Base-by-base conservation (phyloP, 2,329 filamentous ascomycete species). In the Exserohilum turcica region DNA sequence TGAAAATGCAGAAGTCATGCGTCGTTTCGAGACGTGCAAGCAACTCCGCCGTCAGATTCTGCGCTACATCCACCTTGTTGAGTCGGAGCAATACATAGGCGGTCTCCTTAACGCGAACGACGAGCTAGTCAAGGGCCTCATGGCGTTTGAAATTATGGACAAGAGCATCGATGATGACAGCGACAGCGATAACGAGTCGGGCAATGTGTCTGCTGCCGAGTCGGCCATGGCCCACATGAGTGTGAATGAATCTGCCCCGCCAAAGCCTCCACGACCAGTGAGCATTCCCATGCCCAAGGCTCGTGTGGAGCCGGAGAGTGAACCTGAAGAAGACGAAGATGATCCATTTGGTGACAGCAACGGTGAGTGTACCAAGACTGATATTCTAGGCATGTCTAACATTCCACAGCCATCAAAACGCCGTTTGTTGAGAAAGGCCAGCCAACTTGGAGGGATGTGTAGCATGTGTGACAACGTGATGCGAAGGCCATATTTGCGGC, bases 81-180 rank as follows among this genome's bases (percentile, higher is more conserved):
- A 96, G 71, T 88, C 72, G 2, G 93, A 97, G 68, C 87, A 97
- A 67, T 97, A 90, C 82, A 86, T 99, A 7, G 94, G 93, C 36
- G 88, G 91, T 56, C 82, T 99, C 4, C 86, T 99, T 15, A 91
- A 94, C 67, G 92, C 93, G 60, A 97, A 99, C 67, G 94, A 99
- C 66, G 90, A 96, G 74, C 86, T 99, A n/a, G 90, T 97, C 35
- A 88, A 88, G 57, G 91, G 92, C 1, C 82, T 99, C 52, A 96
- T 96, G 85, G 90, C 92, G 0, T 99, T 92, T 69, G 93, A 97
- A 75, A 90, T 97, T 64, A 84, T 97, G 59, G 93, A 99, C 71
- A 86, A 88, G 56, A 92, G 90, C 42, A 89, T 93, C 59, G 89
- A 91, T 60, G 84, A 87, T 58, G 85, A 88, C 63, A 86, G 84